phyloP scores from a whole-genome alignment of 768 basidiomycete species.

The Tylopilus sp. region DNA sequence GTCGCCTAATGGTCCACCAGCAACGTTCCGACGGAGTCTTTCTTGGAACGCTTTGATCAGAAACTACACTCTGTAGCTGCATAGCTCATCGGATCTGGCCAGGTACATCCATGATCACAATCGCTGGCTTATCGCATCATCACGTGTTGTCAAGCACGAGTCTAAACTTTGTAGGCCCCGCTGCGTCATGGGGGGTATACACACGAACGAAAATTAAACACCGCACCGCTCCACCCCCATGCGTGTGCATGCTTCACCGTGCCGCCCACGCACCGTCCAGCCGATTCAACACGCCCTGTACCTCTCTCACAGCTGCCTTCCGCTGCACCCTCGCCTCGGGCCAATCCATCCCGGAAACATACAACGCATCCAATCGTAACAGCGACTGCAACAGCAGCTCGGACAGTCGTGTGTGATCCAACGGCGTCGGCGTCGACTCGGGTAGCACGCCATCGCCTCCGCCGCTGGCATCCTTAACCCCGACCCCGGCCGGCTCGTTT shows the following conservation, averaged over 20 bases:
- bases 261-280: conserved; percentile 69
- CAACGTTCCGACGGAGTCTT: not conserved
- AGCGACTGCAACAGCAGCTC: conserved; percentile 87
- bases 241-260: conserved; percentile 11
- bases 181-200: not conserved
- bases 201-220: not conserved
- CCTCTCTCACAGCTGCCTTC: conserved; percentile 82
- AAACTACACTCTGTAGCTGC: not conserved
- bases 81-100: no score
- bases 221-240: not conserved
- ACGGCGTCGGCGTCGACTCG: conserved; percentile 6
- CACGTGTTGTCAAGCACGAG: no score
- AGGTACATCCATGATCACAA: not conserved
- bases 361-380: conserved; percentile 80
- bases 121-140: no score
- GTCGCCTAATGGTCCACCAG: not conserved
- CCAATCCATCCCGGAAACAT: conserved; percentile 66
- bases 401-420: conserved; percentile 58
- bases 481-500: no score
- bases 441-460: not conserved
- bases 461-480: not conserved
- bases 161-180: no score
- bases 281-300: conserved; percentile 78
- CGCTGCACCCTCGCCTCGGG: conserved; percentile 72
- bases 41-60: not conserved